Percentiles rank a stretch among this genome's conserved stretches.
Evolutionary conservation across 257 asterid species (phyloP).

Genomic region (Lavandula angustifolia): DNA sequence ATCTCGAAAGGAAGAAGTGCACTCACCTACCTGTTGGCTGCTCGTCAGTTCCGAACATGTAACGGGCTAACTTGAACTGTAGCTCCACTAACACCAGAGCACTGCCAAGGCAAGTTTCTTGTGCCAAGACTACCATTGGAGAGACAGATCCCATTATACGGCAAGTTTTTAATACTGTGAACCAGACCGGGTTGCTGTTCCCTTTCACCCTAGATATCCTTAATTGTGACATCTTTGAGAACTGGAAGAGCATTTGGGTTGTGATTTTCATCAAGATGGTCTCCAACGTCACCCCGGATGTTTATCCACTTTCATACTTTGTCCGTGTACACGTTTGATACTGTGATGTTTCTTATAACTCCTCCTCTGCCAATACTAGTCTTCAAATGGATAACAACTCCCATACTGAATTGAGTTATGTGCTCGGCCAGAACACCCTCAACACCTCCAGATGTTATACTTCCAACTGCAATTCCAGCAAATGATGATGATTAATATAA

Average conservation of each 20-base stretch:
- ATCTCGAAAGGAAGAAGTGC: conserved; percentile 51
- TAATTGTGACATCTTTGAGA: conserved; percentile 58
- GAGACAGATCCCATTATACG: conserved; percentile 77
- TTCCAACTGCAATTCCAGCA: conserved; percentile 85
- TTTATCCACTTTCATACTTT: too few relatives aligned
- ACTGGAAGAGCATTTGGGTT: conserved; percentile 69
- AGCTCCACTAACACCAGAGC: conserved; percentile 79
- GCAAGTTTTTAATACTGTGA: conserved; percentile 62
- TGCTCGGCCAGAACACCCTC: conserved; percentile 68
- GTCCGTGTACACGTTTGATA: too few relatives aligned
- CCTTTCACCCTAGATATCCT: too few relatives aligned
- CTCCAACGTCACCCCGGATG: conserved; percentile 81
- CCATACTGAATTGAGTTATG: conserved; percentile 59
- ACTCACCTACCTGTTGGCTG: conserved; percentile 47
- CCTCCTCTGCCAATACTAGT: too few relatives aligned
- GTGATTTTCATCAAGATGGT: conserved; percentile 71
- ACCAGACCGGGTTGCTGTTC: conserved; percentile 79
- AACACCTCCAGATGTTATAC: conserved; percentile 92
- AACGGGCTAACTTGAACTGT: conserved; percentile 88
- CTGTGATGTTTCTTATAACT: too few relatives aligned
- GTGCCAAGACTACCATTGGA: conserved; percentile 66
- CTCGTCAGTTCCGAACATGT: conserved; percentile 69
- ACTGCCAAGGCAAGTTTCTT: conserved; percentile 68
- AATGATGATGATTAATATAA: conserved; percentile 75
- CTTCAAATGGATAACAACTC: too few relatives aligned